Percentiles rank a stretch among this genome's conserved stretches.
phyloP scores from a whole-genome alignment of 768 basidiomycete genomes.

The Infundibulicybe gibba region DNA sequence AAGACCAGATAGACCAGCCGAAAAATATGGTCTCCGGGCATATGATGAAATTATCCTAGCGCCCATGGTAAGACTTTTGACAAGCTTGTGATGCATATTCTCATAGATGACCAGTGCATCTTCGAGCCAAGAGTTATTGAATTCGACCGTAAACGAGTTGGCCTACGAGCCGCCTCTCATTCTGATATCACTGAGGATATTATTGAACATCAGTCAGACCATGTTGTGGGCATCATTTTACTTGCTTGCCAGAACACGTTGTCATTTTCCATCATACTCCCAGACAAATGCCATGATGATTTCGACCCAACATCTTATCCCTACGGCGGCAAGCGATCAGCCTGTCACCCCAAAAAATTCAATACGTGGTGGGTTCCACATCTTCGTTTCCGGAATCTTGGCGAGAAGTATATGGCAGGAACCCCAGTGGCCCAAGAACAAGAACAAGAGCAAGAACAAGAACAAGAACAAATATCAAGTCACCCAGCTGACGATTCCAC shows the following conservation, averaged over 20 bases:
- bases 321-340: conserved; percentile 22
- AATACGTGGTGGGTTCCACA: too few relatives aligned
- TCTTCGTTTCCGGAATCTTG: too few relatives aligned
- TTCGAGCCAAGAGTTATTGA: conserved; percentile 94
- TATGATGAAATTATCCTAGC: conserved; percentile 96
- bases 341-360: conserved; percentile 15
- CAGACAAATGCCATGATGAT: conserved; percentile 92
- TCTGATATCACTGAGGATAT: conserved; percentile 76
- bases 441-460: conserved; percentile 16
- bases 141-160: conserved; percentile 71
- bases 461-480: conserved; percentile 1
- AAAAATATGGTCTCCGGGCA: conserved; percentile 86
- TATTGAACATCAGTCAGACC: conserved; percentile 49
- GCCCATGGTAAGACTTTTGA: conserved; percentile 66
- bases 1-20: conserved; percentile 66
- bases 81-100: conserved; percentile 1
- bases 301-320: conserved; percentile 79
- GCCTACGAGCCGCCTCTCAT: conserved; percentile 43
- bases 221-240: conserved; percentile 36
- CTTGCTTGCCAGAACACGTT: conserved; percentile 5
- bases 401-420: too few relatives aligned
- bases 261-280: not conserved
- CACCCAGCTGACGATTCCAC: conserved; percentile 25
- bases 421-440: conserved; percentile 1
- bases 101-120: conserved; percentile 55